Percentiles rank a stretch among this genome's conserved stretches.
Evolutionary conservation across 768 basidiomycete genomes (phyloP).

Genomic region (Dentipellis fragilis): DNA sequence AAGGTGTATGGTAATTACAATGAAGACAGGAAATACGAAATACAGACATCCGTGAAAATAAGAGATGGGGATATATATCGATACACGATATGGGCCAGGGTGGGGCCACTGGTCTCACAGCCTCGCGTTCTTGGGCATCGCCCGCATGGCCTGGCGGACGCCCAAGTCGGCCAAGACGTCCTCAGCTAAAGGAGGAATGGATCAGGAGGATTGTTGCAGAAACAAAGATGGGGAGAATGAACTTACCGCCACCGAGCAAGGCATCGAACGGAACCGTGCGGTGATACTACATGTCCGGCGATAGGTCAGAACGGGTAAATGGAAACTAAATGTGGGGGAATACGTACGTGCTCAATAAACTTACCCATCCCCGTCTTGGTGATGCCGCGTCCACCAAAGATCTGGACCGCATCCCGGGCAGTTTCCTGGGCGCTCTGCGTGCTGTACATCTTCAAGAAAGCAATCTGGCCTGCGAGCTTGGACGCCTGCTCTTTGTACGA

Average conservation of each 20-base stretch:
- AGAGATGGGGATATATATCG: neutral
- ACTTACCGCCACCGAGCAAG: slow-evolving; percentile 29
- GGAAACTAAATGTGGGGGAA: neutral
- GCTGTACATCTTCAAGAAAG: slow-evolving; percentile 67
- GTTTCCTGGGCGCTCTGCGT: slow-evolving; percentile 72
- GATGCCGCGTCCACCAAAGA: slow-evolving; percentile 80
- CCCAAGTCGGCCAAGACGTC: slow-evolving; percentile 73
- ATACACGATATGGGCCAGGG: neutral
- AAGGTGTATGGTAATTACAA: too few species aligned
- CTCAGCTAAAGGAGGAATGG: slow-evolving; percentile 35
- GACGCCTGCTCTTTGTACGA: slow-evolving; percentile 64
- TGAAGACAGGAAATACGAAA: neutral
- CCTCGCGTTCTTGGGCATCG: slow-evolving; percentile 36
- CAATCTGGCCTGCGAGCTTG: slow-evolving; percentile 75
- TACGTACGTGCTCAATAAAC: slow-evolving; percentile 58
- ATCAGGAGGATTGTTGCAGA: slow-evolving; percentile 1
- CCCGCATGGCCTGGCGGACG: slow-evolving; percentile 61
- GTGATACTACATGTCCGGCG: slow-evolving; percentile 23
- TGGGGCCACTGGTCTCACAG: neutral
- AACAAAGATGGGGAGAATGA: neutral
- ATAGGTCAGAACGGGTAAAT: neutral
- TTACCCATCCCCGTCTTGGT: slow-evolving; percentile 82
- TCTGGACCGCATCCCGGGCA: slow-evolving; percentile 72
- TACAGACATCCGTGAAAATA: neutral
- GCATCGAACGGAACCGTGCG: slow-evolving; percentile 32